Percentiles rank a stretch among this genome's conserved stretches.
Conservation (phyloP, 768 basidiomycete genomes). For the Boletus sensibilis region DNA sequence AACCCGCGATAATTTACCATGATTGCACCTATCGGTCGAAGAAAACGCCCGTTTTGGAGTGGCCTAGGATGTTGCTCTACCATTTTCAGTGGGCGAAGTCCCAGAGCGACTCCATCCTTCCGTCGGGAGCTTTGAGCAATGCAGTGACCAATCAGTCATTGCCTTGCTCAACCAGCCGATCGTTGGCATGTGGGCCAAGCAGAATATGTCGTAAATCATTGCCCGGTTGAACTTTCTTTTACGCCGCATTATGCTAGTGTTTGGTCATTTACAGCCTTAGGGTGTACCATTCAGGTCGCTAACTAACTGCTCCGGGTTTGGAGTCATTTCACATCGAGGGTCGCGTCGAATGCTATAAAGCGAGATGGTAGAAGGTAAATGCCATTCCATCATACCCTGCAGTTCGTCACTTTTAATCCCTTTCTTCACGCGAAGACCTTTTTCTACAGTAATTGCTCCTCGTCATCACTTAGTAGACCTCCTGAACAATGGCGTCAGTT, state of each 20-base stretch:
- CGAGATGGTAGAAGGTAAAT: not conserved
- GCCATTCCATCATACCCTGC: not conserved
- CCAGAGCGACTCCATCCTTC: not conserved
- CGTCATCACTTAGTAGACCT: not conserved
- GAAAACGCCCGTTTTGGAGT: not conserved
- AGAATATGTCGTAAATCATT: not conserved
- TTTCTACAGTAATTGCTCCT: not conserved
- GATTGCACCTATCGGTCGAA: not conserved
- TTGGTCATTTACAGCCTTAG: conserved; percentile 11
- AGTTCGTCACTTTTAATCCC: not conserved
- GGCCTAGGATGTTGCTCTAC: not conserved
- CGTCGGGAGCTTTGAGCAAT: not conserved
- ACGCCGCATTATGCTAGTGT: conserved; percentile 8
- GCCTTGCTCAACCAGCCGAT: not conserved
- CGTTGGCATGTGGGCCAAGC: conserved; percentile 1
- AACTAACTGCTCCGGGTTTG: not conserved
- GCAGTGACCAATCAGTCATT: not conserved
- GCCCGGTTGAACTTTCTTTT: not conserved
- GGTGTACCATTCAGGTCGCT: not conserved
- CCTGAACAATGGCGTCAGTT: conserved; percentile 7
- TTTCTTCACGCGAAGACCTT: not conserved
- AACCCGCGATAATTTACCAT: not conserved
- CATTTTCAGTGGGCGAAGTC: not conserved
- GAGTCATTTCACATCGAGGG: not conserved
- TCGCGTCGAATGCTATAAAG: conserved; percentile 6